These are phyloP conservation scores for Neonectria hederae DNA, from an alignment of 2,329 filamentous ascomycete genomes.

Conservation along the genomic window DNA sequence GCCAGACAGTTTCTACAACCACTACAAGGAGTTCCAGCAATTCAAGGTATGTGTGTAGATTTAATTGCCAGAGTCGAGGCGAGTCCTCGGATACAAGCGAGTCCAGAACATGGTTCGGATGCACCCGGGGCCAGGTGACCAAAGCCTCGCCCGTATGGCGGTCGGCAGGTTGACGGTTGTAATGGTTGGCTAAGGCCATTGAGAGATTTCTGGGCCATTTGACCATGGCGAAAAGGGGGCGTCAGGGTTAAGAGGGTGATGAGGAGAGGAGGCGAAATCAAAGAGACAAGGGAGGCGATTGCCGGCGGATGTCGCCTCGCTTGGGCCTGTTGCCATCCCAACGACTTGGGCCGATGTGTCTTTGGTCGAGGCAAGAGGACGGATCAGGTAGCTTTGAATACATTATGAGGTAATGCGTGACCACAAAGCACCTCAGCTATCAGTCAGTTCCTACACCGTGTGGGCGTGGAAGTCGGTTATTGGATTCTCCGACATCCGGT, in stretches of 20 bases:
- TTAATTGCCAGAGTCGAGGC: constrained; percentile 2
- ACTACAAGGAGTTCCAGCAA: neutral
- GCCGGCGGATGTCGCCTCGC: constrained; percentile 6
- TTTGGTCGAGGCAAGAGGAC: neutral
- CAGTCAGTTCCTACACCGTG: constrained; percentile 6
- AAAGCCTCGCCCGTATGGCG: constrained; percentile 9
- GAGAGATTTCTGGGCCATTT: constrained; percentile 9
- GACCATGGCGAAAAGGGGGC: constrained; percentile 7
- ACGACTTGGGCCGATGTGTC: neutral
- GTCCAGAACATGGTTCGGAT: neutral
- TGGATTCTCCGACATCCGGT: constrained; percentile 24
- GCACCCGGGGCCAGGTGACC: constrained; percentile 1
- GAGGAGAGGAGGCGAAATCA: constrained; percentile 23
- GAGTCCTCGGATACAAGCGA: neutral
- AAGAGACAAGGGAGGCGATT: constrained; percentile 16
- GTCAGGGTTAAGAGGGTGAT: neutral
- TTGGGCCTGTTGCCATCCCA: constrained; percentile 9
- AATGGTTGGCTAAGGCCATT: neutral
- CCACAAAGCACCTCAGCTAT: constrained; percentile 10
- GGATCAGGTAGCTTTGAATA: neutral
- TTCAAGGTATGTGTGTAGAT: neutral
- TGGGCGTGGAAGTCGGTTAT: constrained; percentile 26
- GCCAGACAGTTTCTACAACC: neutral
- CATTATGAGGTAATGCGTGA: constrained; percentile 19
- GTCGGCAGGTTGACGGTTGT: neutral